Conservation (phyloP, 2,329 filamentous ascomycete genomes). For the Penicillium concentricum region DNA sequence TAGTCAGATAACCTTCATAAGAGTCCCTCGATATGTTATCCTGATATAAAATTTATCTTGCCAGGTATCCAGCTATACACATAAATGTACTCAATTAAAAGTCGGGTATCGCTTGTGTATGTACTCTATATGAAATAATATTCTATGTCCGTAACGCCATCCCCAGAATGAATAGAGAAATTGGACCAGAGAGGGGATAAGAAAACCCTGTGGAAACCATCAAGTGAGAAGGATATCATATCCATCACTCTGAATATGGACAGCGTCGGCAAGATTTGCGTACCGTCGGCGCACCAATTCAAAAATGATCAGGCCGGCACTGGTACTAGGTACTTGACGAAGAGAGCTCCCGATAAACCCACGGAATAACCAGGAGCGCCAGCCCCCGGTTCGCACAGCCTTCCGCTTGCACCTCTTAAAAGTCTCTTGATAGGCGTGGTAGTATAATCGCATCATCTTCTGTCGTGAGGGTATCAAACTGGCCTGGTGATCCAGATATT, state of each 20-base stretch:
- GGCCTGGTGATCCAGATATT: constrained; percentile 57
- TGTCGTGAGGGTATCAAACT: constrained; percentile 42
- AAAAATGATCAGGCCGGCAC: constrained; percentile 64
- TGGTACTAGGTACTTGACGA: constrained; percentile 62
- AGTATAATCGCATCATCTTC: constrained; percentile 55
- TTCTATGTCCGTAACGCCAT: background rate
- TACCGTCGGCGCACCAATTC: constrained; percentile 63
- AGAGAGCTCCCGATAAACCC: constrained; percentile 58
- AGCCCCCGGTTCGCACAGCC: constrained; percentile 54
- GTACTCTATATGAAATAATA: background rate
- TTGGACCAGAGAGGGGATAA: background rate
- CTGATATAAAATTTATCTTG: background rate
- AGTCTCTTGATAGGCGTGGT: constrained; percentile 61
- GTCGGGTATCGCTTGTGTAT: background rate
- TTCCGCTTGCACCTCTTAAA: constrained; percentile 54
- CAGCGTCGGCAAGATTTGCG: constrained; percentile 52
- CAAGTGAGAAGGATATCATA: constrained; percentile 60
- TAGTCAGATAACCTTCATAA: no score
- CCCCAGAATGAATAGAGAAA: background rate
- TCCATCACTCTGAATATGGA: constrained; percentile 58
- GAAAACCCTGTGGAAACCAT: background rate
- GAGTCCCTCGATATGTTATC: background rate
- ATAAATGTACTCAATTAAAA: background rate
- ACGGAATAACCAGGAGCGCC: constrained; percentile 56
- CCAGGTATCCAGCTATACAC: no score